phyloP scores from a whole-genome alignment of 2,329 filamentous ascomycete species.

The Ramularia collo-cygni region DNA sequence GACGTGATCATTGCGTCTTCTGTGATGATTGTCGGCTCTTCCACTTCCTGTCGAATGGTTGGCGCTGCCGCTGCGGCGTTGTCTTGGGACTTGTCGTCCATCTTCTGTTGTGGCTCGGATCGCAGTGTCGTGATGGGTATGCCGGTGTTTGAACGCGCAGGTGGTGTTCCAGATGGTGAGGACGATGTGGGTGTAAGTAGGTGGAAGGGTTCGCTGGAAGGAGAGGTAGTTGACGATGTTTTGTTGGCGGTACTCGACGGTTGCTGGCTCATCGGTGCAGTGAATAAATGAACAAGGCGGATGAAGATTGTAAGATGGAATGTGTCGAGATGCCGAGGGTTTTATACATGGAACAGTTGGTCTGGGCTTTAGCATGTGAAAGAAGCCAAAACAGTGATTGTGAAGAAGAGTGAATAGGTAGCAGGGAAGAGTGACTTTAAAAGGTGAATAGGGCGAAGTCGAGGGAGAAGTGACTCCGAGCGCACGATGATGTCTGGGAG shows the following conservation, averaged over 20 bases:
- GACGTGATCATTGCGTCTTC: not conserved
- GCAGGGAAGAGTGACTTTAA: no score
- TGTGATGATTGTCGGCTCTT: conserved; percentile 11
- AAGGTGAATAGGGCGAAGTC: no score
- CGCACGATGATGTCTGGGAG: no score
- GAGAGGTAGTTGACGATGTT: conserved; percentile 11
- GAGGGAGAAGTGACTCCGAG: no score
- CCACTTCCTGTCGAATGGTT: conserved; percentile 8
- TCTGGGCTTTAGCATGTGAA: no score
- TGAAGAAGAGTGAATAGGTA: no score
- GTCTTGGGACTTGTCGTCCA: conserved; percentile 22
- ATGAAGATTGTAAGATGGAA: no score
- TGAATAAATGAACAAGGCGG: conserved; percentile 30
- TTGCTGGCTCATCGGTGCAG: conserved; percentile 41
- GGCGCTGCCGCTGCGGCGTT: conserved; percentile 13
- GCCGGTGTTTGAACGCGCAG: conserved; percentile 9
- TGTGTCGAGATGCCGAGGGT: no score
- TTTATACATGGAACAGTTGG: no score
- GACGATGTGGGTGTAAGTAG: conserved; percentile 22
- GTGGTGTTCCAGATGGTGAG: conserved; percentile 16
- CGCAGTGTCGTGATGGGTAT: conserved; percentile 14
- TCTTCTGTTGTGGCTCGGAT: conserved; percentile 16
- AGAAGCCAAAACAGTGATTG: no score
- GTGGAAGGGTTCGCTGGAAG: conserved; percentile 13
- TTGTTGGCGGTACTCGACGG: conserved; percentile 17